Evolutionary conservation across 441 rosid genomes (phyloP), one percentile per base, ranked within the genome.

Genomic region (Croton setiger): DNA sequence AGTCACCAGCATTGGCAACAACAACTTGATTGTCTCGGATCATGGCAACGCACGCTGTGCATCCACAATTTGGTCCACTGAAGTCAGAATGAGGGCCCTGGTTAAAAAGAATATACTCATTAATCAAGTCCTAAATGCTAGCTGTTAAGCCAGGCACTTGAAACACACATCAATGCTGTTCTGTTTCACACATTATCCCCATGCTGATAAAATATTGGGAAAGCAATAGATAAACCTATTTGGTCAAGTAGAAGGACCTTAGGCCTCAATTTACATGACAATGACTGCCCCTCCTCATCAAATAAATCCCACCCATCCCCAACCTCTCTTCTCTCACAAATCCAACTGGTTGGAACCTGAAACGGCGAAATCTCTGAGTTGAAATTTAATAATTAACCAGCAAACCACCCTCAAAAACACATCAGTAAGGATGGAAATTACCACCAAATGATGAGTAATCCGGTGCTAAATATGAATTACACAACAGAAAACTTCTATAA

Each of bases 51-150:
- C 98, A 92, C 45, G 98, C 96, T 18, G 98, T 92, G 79, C 92
- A 68, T 71, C 98, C 98, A 72, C 75, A 86, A 66, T 65, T 82
- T 37, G 96, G 98, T 73, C 95, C 96, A 31, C 71, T 57, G 74
- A 88, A 92, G 76, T 86, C 89, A 76, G 98, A 92, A 77, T 88
- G 96, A 60, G 92, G 96, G 45, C 98, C 98, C 96, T 92, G 76
- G 56, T 70, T 64, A 60, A 63, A 36, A 39, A 39, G 7, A 39
- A 27, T 27, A 27, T 27, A 61, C 35, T 21, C n/a, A 66, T 18
- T 21, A 43, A 51, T 13, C 9, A 39, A 39, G 43, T 5, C 4
- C 7, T 39, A 39, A 53, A 20, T 10, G 8, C 21, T 7, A 53
- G 27, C 33, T 20, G 21, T 53, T 12, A 53, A 53, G 31, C 57